Evolutionary conservation across 108 stramenopile genomes (phyloP).

Genomic region (Cyclotella choctawhatcheeana): DNA sequence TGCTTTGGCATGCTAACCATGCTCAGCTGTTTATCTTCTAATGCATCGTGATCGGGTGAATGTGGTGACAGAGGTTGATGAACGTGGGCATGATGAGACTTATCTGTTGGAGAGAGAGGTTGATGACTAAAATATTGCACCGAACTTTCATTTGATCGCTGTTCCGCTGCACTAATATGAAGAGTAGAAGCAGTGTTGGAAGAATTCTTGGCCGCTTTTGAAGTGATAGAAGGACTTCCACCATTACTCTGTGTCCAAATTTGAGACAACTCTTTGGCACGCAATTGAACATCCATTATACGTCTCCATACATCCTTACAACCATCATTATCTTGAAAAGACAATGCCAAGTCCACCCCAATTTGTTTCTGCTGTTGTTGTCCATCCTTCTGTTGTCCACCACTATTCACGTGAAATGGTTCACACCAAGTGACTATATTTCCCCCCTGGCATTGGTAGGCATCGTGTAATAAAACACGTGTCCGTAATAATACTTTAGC

Average conservation of each 20-base stretch:
- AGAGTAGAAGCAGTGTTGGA: too few species aligned
- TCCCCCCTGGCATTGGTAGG: slow-evolving; percentile 90
- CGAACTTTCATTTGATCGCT: not conserved
- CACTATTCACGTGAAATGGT: slow-evolving; percentile 55
- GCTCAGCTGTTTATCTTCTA: slow-evolving; percentile 48
- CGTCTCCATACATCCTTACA: slow-evolving; percentile 90
- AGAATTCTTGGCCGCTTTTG: too few species aligned
- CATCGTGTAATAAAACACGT: slow-evolving; percentile 76
- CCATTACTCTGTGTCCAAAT: slow-evolving; percentile 1
- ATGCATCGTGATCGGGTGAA: slow-evolving; percentile 52
- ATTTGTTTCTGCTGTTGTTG: slow-evolving; percentile 19
- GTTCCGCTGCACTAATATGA: too few species aligned
- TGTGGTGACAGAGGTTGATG: slow-evolving; percentile 37
- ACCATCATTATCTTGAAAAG: slow-evolving; percentile 91
- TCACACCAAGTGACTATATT: slow-evolving; percentile 95
- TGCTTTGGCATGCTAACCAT: slow-evolving; percentile 29
- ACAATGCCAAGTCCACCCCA: slow-evolving; percentile 87
- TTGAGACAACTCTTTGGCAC: slow-evolving; percentile 62
- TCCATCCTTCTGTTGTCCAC: slow-evolving; percentile 6
- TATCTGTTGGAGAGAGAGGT: slow-evolving; percentile 14
- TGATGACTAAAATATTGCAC: slow-evolving; percentile 24
- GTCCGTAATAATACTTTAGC: slow-evolving; percentile 77
- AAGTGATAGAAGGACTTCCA: too few species aligned
- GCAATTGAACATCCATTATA: slow-evolving; percentile 77
- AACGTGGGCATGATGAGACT: slow-evolving; percentile 20